Conservation (phyloP, 2,329 filamentous ascomycete species). For the Neocatenulostroma microsporum region DNA sequence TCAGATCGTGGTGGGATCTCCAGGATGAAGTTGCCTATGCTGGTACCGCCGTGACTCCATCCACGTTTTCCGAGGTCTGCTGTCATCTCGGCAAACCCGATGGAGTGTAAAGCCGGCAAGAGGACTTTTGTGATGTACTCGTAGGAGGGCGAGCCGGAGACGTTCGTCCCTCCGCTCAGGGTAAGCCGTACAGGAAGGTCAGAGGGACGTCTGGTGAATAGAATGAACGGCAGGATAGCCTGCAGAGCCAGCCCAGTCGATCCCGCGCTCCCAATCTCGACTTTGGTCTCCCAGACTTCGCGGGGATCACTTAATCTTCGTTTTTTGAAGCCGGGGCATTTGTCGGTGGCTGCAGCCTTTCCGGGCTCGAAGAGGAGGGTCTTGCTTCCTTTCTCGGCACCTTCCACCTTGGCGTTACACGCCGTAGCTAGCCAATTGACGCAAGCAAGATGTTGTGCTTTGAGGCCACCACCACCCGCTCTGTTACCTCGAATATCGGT, state of each 20-base stretch:
- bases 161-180: conserved; percentile 53
- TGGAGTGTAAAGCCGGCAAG: conserved; percentile 43
- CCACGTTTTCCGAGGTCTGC: conserved; percentile 41
- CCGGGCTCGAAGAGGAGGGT: conserved; percentile 35
- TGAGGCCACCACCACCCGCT: conserved; percentile 46
- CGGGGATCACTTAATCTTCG: conserved; percentile 8
- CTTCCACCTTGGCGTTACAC: conserved; percentile 37
- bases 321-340: conserved; percentile 13
- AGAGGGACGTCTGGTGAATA: conserved; percentile 33
- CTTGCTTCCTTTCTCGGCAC: conserved; percentile 37
- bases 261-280: conserved; percentile 44
- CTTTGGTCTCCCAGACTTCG: conserved; percentile 29
- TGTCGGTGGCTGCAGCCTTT: not conserved
- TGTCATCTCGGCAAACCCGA: conserved; percentile 44
- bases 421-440: conserved; percentile 47
- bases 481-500: conserved; percentile 48
- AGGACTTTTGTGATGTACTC: conserved; percentile 52
- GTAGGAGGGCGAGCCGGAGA: conserved; percentile 46
- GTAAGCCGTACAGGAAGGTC: conserved; percentile 29
- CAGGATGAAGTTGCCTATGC: conserved; percentile 45
- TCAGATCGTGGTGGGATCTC: conserved; percentile 36
- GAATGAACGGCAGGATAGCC: conserved; percentile 51
- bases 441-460: conserved; percentile 50
- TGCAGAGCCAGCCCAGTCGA: conserved; percentile 51
- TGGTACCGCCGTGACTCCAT: conserved; percentile 44